A percentile compares a stretch with the other conserved stretches of the same genome.
phyloP scores from a whole-genome alignment of 2,329 filamentous ascomycete genomes.

The Xylaria polymorpha region DNA sequence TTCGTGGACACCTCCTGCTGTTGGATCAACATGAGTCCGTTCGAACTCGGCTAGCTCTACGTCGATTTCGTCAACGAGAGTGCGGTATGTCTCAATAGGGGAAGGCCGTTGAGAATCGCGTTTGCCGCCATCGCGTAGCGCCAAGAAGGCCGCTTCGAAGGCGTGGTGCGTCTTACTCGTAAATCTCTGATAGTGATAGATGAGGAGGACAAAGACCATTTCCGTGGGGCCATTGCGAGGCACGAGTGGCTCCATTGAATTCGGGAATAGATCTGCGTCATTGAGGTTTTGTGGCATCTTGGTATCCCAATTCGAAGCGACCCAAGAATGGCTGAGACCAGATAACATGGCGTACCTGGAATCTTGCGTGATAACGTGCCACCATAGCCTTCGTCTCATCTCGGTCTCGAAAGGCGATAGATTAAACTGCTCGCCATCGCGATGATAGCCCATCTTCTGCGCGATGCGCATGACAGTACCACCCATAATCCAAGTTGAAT shows the following conservation, averaged over 20 bases:
- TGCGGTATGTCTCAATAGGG: slow-evolving; percentile 33
- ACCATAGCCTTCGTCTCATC: slow-evolving; percentile 59
- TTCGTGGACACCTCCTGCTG: slow-evolving; percentile 45
- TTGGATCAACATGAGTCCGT: slow-evolving; percentile 41
- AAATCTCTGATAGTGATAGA: slow-evolving; percentile 37
- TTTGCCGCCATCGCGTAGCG: slow-evolving; percentile 21
- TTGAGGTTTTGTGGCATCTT: slow-evolving; percentile 47
- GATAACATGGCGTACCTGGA: slow-evolving; percentile 42
- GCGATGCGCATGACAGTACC: slow-evolving; percentile 56
- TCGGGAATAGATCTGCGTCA: slow-evolving; percentile 46
- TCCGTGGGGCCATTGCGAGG: slow-evolving; percentile 40
- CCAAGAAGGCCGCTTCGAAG: slow-evolving; percentile 37
- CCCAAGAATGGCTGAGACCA: slow-evolving; percentile 43
- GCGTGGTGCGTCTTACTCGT: slow-evolving; percentile 18
- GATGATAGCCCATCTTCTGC: slow-evolving; percentile 56
- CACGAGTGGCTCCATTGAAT: slow-evolving; percentile 37
- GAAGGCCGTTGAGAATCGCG: slow-evolving; percentile 5
- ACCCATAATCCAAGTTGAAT: slow-evolving; percentile 50
- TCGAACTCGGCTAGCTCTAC: slow-evolving; percentile 41
- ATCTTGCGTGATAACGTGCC: slow-evolving; percentile 52
- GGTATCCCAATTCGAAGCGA: slow-evolving; percentile 40
- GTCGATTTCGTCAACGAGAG: slow-evolving; percentile 43
- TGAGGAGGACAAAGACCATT: slow-evolving; percentile 41
- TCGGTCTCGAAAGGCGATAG: slow-evolving; percentile 57
- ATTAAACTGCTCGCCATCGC: slow-evolving; percentile 51